Percentiles rank a stretch among this genome's conserved stretches.
Conservation (phyloP, 805 yeast species). For the Lachancea lanzarotensis region DNA sequence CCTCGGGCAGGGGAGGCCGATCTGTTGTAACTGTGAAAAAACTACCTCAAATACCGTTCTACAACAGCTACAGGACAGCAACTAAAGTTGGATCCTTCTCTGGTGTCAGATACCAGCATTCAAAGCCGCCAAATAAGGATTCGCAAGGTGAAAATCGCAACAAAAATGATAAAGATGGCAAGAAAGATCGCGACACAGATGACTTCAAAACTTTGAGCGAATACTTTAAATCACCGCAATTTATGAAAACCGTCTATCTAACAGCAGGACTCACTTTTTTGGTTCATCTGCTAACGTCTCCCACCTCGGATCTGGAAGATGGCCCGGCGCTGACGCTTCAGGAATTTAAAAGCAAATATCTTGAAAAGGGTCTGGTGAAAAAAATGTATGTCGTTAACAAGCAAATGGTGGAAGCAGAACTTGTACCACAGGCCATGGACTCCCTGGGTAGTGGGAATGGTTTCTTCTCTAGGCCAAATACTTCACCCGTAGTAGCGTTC, state of each 20-base stretch:
- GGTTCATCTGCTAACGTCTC: conserved; percentile 32
- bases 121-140: neutral
- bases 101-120: conserved; percentile 2
- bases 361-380: conserved; percentile 73
- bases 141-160: conserved; percentile 7
- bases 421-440: conserved; percentile 39
- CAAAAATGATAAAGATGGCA: conserved; percentile 16
- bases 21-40: neutral
- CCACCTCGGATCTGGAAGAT: conserved; percentile 18
- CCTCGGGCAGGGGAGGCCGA: neutral
- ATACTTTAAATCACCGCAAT: conserved; percentile 39
- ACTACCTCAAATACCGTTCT: neutral
- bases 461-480: conserved; percentile 12
- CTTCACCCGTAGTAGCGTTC: conserved; percentile 52
- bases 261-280: conserved; percentile 36
- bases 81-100: neutral
- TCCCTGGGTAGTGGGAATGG: conserved; percentile 12
- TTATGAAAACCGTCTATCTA: conserved; percentile 34
- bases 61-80: neutral
- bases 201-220: conserved; percentile 29
- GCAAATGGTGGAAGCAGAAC: conserved; percentile 61
- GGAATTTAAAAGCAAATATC: conserved; percentile 73
- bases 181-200: conserved; percentile 18
- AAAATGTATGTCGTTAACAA: conserved; percentile 68
- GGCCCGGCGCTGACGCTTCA: conserved; percentile 51